These are phyloP conservation scores for Botrytis paeoniae DNA, from an alignment of 2,329 filamentous ascomycete genomes.

Conservation along the genomic window DNA sequence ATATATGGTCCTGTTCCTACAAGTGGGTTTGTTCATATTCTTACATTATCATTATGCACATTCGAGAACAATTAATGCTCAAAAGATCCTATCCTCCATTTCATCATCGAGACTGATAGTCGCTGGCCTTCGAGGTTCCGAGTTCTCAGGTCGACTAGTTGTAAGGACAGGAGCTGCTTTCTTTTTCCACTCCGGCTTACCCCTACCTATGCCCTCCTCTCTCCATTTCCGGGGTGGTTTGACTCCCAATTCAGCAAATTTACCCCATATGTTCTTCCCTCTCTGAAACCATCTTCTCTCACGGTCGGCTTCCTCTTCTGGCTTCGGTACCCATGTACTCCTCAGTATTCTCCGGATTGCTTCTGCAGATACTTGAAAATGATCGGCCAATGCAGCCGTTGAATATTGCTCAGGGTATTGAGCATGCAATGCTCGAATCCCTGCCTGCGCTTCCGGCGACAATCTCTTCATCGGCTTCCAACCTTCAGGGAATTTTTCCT, in stretches of 20 bases:
- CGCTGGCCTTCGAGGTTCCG: slow-evolving; percentile 10
- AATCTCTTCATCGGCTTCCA: slow-evolving; percentile 85
- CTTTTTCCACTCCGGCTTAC: slow-evolving; percentile 31
- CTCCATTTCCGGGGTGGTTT: slow-evolving; percentile 63
- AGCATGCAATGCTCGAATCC: slow-evolving; percentile 77
- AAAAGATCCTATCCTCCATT: slow-evolving; percentile 29
- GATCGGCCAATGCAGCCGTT: slow-evolving; percentile 66
- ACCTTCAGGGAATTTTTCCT: slow-evolving; percentile 73
- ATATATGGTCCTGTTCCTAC: background rate
- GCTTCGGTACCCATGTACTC: slow-evolving; percentile 66
- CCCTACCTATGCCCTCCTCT: slow-evolving; percentile 37
- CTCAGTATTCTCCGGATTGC: slow-evolving; percentile 83
- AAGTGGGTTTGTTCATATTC: background rate
- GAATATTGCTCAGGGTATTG: slow-evolving; percentile 76
- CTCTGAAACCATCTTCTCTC: slow-evolving; percentile 60
- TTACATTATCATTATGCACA: slow-evolving; percentile 7
- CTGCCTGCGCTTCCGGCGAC: slow-evolving; percentile 88
- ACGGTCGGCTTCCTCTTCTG: slow-evolving; percentile 55
- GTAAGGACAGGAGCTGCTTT: slow-evolving; percentile 22
- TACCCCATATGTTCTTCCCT: slow-evolving; percentile 57
- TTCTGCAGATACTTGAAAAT: slow-evolving; percentile 86
- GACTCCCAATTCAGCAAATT: slow-evolving; percentile 57
- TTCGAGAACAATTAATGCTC: slow-evolving; percentile 9
- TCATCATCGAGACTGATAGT: background rate
- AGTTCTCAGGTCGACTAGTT: slow-evolving; percentile 23